Conservation (phyloP, 805 yeast species). For the Teunomyces atbi region DNA sequence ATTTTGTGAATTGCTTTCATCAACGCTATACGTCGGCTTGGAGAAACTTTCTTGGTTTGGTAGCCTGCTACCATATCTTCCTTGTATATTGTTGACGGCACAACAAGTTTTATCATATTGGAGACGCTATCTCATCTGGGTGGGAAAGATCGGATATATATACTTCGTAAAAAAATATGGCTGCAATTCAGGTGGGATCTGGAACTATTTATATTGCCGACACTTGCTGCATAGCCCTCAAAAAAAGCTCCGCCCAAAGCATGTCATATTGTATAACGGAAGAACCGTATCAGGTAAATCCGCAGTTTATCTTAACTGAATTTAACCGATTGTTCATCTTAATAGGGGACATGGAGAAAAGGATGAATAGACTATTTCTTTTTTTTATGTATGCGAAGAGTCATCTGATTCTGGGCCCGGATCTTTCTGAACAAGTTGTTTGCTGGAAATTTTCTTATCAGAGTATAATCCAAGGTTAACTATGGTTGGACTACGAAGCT, state of each 20-base stretch:
- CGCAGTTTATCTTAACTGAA: neutral
- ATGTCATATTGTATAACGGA: neutral
- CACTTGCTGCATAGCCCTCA: neutral
- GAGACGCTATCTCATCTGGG: neutral
- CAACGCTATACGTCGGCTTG: neutral
- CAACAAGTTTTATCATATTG: conserved; percentile 1
- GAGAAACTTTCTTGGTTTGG: neutral
- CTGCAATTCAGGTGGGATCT: conserved; percentile 1
- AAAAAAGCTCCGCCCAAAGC: neutral
- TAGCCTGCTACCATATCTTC: neutral
- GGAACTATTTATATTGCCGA: neutral
- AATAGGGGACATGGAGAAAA: conserved; percentile 2
- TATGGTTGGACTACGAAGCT: neutral
- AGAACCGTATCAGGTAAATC: neutral
- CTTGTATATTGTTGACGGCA: neutral
- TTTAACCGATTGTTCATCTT: neutral
- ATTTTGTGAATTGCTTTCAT: neutral
- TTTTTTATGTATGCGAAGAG: neutral
- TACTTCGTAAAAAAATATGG: neutral
- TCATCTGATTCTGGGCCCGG: conserved; percentile 3
- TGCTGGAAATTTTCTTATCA: neutral
- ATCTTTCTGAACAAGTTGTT: neutral
- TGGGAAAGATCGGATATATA: neutral
- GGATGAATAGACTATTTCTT: conserved; percentile 1
- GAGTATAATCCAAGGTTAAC: neutral